Evolutionary conservation across 345 rosid species (phyloP), one percentile per base, ranked within the genome.

Genomic region (Arabidopsis arenosa): DNA sequence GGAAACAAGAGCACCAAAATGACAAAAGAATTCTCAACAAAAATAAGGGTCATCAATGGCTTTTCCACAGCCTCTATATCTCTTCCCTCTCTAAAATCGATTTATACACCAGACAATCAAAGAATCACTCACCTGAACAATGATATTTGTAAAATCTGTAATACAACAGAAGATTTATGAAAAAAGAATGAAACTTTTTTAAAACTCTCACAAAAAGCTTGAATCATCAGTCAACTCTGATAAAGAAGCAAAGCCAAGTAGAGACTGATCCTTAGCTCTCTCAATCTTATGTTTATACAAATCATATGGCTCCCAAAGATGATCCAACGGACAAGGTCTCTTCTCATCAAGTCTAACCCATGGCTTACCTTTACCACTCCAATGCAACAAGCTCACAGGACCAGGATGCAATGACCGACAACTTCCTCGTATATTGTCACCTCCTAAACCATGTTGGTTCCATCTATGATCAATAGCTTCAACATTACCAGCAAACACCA

Each of bases 311-410:
- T 85, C 81, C 99, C 99, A 95, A 0, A 92, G 82, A 82, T 79
- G 76, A 83, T 95, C 99, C 35, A 92, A 51, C 3, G 88, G 86
- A 69, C 99, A 95, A 3, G 98, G 82, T 21, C 85, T 88, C 75
- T 76, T 75, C 21, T 83, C 87, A 59, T 95, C 98, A 4, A 95
- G 88, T 28, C 99, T 80, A 2, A 80, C 92, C 99, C 99, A 95
- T 1, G 99, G 99, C 71, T 95, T 95, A 65, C 99, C 99, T 79
- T 95, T 92, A 2, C 99, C 99, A 58, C 99, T 95, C 99, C 99
- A 95, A 83, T 95, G 99, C 39, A 95, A 75, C 86, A 95, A 80
- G 52, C 99, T 95, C 36, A 91, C 98, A 9, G 98, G 92, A 33
- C 99, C 99, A 1, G 90, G 85, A 70, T 95, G 99, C 73, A 95